Evolutionary conservation across 257 asterid genomes (phyloP).

Genomic region (Perilla frutescens): DNA sequence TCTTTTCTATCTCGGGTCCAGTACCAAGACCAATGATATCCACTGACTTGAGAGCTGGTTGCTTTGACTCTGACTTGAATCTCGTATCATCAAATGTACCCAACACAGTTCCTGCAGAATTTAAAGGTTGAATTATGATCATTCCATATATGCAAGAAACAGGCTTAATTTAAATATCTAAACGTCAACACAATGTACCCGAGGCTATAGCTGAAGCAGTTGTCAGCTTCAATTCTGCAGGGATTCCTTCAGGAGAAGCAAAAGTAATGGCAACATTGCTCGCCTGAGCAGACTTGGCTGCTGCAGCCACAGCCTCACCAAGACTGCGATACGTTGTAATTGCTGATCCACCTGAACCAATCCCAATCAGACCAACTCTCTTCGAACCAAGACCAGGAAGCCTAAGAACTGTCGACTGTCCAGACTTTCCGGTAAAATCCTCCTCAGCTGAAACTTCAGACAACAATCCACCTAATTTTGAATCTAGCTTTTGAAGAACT

Average conservation of each 20-base stretch:
- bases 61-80: slow-evolving; percentile 83
- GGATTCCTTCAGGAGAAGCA: slow-evolving; percentile 74
- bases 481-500: slow-evolving; percentile 74
- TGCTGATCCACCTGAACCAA: slow-evolving; percentile 66
- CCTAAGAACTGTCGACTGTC: slow-evolving; percentile 82
- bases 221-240: slow-evolving; percentile 63
- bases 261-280: slow-evolving; percentile 76
- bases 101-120: slow-evolving; percentile 64
- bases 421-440: slow-evolving; percentile 84
- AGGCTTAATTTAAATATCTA: neutral
- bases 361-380: slow-evolving; percentile 81
- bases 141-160: slow-evolving; percentile 22
- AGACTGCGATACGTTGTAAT: slow-evolving; percentile 63
- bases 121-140: slow-evolving; percentile 12
- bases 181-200: slow-evolving; percentile 47
- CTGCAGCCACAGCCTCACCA: slow-evolving; percentile 93
- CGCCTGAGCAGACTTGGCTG: slow-evolving; percentile 84
- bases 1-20: slow-evolving; percentile 86
- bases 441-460: slow-evolving; percentile 85
- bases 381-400: slow-evolving; percentile 82
- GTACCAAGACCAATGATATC: slow-evolving; percentile 91
- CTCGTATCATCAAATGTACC: slow-evolving; percentile 91
- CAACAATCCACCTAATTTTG: slow-evolving; percentile 69
- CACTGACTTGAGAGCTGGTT: slow-evolving; percentile 64
- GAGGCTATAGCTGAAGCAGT: slow-evolving; percentile 84